Base-by-base conservation (phyloP, 805 yeast genomes). In the Ogataea philodendri region DNA sequence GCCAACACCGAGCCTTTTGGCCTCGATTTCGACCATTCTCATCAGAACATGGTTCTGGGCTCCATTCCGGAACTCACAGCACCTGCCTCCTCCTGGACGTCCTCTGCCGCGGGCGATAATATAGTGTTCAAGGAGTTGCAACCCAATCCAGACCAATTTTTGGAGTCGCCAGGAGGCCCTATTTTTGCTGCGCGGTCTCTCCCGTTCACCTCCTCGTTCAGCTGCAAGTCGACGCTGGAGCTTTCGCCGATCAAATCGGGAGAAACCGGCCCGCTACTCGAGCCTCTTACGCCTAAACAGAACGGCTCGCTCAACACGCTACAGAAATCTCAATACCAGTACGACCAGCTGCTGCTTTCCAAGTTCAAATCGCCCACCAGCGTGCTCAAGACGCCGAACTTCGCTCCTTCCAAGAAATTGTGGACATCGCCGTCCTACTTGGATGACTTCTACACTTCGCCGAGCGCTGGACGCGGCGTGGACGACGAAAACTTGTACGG, bases 401-500 rank as follows among this genome's bases (percentile, higher is more conserved):
- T 47, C n/a, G 38, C 41, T 7, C 38, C 44, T 4, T 58, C 70
- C 53, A 70, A 68, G 45, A 76, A 70, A 49, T 60, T 76, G 28
- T 78, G 84, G 82, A 71, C 75, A 48, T 76, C 84, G 14, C 85
- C 85, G 9, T 69, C 79, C 2, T 77, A 76, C 49, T 62, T 78
- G 38, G 85, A 80, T 41, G 86, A 80, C 48, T 80, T 80, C 51
- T 76, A 78, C 47, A 71, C 77, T 25, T 74, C 81, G 15, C 76
- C 76, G 35, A 59, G 45, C 19, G 44, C 47, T 5, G 39, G 39
- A 26, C 39, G 41, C 16, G 48, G 39, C 45, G 49, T 39, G 26
- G 48, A 49, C 19, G 60, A 56, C 26, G 63, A 59, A 30, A 54
- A 54, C 9, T 34, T 57, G 5, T 62, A 55, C 40, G 69, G 68